Conservation (phyloP, 2,329 filamentous ascomycete species). For the Penicillium thymicola region DNA sequence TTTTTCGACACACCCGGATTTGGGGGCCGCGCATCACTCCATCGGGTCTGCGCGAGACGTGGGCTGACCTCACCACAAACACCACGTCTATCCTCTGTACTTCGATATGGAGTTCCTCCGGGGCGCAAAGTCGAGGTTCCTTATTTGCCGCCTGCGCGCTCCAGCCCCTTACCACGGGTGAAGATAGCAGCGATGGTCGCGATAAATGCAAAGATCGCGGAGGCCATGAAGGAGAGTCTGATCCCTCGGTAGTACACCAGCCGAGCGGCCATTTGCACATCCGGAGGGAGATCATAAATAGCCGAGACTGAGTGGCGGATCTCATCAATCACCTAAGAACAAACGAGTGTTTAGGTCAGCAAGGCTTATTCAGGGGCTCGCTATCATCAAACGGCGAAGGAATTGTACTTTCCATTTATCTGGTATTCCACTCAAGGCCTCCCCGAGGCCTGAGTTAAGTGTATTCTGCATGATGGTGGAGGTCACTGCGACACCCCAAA, state of each 20-base stretch:
- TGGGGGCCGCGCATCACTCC: neutral
- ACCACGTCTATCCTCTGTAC: neutral
- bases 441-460: conserved; percentile 53
- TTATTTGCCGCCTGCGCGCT: conserved; percentile 12
- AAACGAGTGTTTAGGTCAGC: conserved; percentile 24
- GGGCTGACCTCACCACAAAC: neutral
- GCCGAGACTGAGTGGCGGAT: conserved; percentile 61
- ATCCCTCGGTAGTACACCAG: conserved; percentile 61
- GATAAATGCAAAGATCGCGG: conserved; percentile 51
- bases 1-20: neutral
- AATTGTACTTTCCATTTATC: conserved; percentile 57
- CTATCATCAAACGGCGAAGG: conserved; percentile 9
- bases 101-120: too few relatives aligned
- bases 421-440: conserved; percentile 53
- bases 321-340: conserved; percentile 55
- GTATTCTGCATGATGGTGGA: conserved; percentile 63
- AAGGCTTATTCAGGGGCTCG: conserved; percentile 12
- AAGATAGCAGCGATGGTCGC: conserved; percentile 51
- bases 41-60: neutral
- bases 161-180: conserved; percentile 39
- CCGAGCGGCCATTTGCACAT: conserved; percentile 55
- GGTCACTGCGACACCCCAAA: conserved; percentile 63
- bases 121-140: neutral
- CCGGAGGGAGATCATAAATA: conserved; percentile 53
- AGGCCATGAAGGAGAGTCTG: conserved; percentile 54